Base-by-base conservation (phyloP, 495 filamentous ascomycete species). In the Neurospora sp. region DNA sequence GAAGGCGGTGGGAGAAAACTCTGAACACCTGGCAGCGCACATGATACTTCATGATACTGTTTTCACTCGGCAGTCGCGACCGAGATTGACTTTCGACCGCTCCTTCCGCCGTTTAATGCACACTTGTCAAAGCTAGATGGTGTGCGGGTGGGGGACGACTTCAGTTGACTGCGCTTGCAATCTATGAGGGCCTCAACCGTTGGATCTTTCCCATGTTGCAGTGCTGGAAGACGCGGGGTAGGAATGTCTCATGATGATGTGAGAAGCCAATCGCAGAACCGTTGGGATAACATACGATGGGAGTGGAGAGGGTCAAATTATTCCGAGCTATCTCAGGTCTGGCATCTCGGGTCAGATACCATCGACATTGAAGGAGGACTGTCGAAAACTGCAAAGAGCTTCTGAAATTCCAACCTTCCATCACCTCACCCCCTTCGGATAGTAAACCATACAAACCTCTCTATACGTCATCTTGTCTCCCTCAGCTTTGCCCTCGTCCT, bases 371-470 rank as follows among this genome's bases (percentile, higher is more conserved):
- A 27, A 27, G 22, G 22, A 27, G 1, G 22, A 27, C 22, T 27
- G 22, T 27, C 22, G 22, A 27, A 27, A 27, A 27, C 22, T 27
- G 22, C 22, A 27, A 27, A 27, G 22, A 1, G 22, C 22, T 27
- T 27, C 1, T 27, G 22, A 27, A 27, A 27, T 27, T 1, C 27
- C 27, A 27, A 27, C 27, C 27, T 31, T 35, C 4, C 31, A 53
- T 53, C 45, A 27, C 20, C 3, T 53, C 9, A 4, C 22, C 22
- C 22, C 22, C 39, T n/a, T 22, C 6, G 77, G 75, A 35, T 71
- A 42, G 77, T 76, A 79, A 1, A 77, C 74, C 80, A 81, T 82
- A 68, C 79, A 82, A 20, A 47, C 41, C 75, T 82, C 80, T 45
- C 71, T 41, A 71, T 81, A 82, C 8, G 71, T n/a, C 14, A 8